Evolutionary conservation across 257 asterid genomes (phyloP), one percentile per base, ranked within the genome.

Genomic region (Penstemon newberryi): DNA sequence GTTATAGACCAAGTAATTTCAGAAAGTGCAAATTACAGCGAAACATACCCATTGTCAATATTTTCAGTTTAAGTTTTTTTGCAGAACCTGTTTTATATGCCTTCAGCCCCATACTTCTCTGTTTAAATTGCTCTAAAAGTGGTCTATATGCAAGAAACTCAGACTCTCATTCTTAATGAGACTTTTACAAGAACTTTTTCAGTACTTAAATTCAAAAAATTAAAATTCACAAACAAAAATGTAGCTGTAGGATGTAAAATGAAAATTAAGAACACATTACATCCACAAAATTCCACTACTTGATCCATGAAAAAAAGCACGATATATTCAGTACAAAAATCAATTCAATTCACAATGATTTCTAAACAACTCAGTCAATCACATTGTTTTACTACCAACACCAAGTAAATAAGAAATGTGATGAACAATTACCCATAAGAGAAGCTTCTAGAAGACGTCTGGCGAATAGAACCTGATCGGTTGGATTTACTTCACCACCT

Each of bases 391-490:
- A 25, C 33, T 25, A 25, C 33, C 2, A 25, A 25, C 33, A 25
- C 33, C 33, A 39, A 6, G 15, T 13, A 52, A 49, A 50, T 4
- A 41, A 7, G 65, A 41, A 46, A 58, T 55, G 55, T 56, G 2
- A n/a, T 5, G 13, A 47, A 39, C 8, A 45, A 47, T 73, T 87
- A 89, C 98, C 98, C 87, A 92, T 85, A 66, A 92, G 91, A 74
- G 98, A 86, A 85, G 96, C 95, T 77, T 92, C 91, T 8, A 92
- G 96, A 46, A 87, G 86, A 71, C 81, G 79, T 12, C 77, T 83
- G 25, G 91, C 89, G 42, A 83, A 18, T 37, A 89, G 87, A 77
- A 89, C 65, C 87, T 92, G 98, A 86, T 92, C 98, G 69, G 97
- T 89, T 0, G 95, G 87, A 65, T 71, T 89, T 66, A 84, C 66